These are phyloP conservation scores for Microbotryomycetes sp. DNA, from an alignment of 1,284 basidiomycete genomes.

Conservation along the genomic window DNA sequence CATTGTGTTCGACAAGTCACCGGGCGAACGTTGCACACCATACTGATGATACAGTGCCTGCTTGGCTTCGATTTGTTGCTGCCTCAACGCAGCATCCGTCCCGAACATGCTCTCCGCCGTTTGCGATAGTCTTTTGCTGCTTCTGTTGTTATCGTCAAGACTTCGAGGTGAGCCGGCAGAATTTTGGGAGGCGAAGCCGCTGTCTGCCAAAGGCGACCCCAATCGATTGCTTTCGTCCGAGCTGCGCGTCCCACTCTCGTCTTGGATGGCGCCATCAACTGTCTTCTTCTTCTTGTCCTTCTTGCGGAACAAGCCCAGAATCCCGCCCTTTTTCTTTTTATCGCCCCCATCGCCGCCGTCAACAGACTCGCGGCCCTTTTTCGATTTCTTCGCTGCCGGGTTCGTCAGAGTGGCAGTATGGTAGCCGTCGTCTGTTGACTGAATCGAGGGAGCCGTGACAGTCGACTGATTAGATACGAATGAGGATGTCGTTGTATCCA, in stretches of 20 bases:
- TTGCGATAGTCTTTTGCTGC: constrained; percentile 8
- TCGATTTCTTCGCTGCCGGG: constrained; percentile 45
- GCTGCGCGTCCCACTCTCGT: constrained; percentile 1
- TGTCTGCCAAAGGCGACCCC: constrained; percentile 7
- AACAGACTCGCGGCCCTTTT: constrained; percentile 40
- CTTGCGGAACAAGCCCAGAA: constrained; percentile 66
- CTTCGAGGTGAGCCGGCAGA: background rate
- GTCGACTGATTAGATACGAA: constrained; percentile 3
- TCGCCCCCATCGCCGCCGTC: constrained; percentile 44
- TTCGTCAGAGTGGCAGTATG: constrained; percentile 32
- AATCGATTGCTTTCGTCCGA: constrained; percentile 21
- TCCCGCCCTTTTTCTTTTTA: constrained; percentile 58
- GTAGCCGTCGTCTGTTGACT: constrained; percentile 23
- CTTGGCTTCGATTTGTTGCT: constrained; percentile 79
- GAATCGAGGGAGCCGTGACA: background rate
- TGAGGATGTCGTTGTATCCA: constrained; percentile 13
- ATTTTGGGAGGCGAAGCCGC: background rate
- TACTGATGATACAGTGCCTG: constrained; percentile 84
- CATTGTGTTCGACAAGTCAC: constrained; percentile 33
- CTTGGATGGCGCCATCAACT: constrained; percentile 26
- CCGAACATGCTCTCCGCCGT: constrained; percentile 34
- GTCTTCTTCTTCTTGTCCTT: constrained; percentile 65
- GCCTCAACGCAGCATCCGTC: constrained; percentile 48
- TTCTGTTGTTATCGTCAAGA: background rate
- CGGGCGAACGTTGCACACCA: constrained; percentile 35